phyloP scores from a whole-genome alignment of 2,329 filamentous ascomycete species.

The Colletotrichum lini region DNA sequence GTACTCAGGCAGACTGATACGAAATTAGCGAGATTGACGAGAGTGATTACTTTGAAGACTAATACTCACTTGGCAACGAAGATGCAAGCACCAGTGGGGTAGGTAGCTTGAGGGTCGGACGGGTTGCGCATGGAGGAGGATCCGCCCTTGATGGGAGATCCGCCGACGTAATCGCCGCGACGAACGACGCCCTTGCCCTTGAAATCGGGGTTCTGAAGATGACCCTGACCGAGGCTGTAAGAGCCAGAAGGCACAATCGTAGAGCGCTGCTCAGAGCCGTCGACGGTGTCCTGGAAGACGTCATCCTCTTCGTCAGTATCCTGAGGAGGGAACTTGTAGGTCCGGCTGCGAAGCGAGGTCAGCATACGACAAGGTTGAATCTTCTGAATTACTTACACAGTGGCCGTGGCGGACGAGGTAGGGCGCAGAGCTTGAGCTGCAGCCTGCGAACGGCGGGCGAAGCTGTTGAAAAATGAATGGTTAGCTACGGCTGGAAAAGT shows the following conservation, averaged over 20 bases:
- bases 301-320: conserved; percentile 19
- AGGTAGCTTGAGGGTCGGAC: conserved; percentile 66
- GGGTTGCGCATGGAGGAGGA: conserved; percentile 15
- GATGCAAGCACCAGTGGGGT: conserved; percentile 70
- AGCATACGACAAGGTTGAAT: background rate
- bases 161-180: conserved; percentile 20
- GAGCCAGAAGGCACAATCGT: conserved; percentile 6
- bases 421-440: conserved; percentile 31
- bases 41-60: background rate
- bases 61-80: conserved; percentile 76
- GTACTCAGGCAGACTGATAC: conserved; percentile 64
- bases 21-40: conserved; percentile 33
- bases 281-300: conserved; percentile 23
- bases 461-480: conserved; percentile 2
- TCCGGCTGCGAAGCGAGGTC: background rate
- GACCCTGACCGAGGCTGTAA: conserved; percentile 25
- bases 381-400: conserved; percentile 14
- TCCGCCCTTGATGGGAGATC: conserved; percentile 32
- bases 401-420: conserved; percentile 35
- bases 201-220: conserved; percentile 20
- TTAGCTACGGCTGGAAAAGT: background rate
- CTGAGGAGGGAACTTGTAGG: background rate
- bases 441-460: conserved; percentile 21
- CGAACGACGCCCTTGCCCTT: conserved; percentile 4
- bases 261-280: background rate